Evolutionary conservation across 805 yeast genomes (phyloP), one percentile per base, ranked within the genome.

Genomic region (Candida ficus): DNA sequence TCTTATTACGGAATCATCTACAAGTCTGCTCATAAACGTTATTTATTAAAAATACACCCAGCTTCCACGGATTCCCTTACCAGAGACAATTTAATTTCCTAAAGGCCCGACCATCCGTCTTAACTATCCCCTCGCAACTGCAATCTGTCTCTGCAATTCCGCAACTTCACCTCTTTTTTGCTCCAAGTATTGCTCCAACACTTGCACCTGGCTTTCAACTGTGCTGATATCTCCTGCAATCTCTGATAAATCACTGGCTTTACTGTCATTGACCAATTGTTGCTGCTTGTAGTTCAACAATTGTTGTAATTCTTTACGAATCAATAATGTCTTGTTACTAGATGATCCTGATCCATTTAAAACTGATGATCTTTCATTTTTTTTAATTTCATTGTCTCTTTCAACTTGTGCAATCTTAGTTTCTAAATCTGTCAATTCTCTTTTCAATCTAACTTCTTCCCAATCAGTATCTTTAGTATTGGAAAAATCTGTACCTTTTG

Each of bases 391-490:
- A 29, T 75, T 65, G 21, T 71, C 77, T 14, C 61, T 57, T 47
- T 76, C 76, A 3, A 85, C 81, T 43, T 75, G 71, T 8, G 64
- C 67, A 41, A 85, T 72, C 50, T 79, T 71, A n/a, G 68, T 52
- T 20, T 89, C 95, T 35, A 90, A 63, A 46, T 85, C 86, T 11
- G 79, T 71, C 45, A 91, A 68, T 57, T 89, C 91, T 46, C 90
- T 75, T 63, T 80, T 79, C 49, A 89, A 71, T 50, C 93, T 74
- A 13, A 83, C 95, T 54, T 83, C 88, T 60, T 90, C 97, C 95
- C 97, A 88, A 55, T 89, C 96, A 2, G 88, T 79, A n/a, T 82
- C 89, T 42, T 61, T 61, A 19, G 73, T 81, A 1, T 78, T 71
- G 4, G 83, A 75, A 57, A 83, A 83, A 57, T 86, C 90, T 0